These are phyloP conservation scores for Annulohypoxylon moriforme DNA, from an alignment of 495 filamentous ascomycete species.

Conservation along the genomic window DNA sequence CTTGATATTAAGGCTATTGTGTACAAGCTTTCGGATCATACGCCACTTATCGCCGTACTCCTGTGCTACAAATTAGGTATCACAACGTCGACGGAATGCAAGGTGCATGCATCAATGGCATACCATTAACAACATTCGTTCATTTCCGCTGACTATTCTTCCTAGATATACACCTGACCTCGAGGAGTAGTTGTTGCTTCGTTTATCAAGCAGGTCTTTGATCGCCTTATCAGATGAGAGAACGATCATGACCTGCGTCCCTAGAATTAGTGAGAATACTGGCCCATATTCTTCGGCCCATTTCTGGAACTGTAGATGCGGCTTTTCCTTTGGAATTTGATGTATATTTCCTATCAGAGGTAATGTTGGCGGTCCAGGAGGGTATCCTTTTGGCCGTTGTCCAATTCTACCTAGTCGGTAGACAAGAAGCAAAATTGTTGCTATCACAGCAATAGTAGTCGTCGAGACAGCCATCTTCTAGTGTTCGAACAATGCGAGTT, in stretches of 20 bases:
- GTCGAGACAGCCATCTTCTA: slow-evolving; percentile 19
- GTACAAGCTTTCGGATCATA: slow-evolving; percentile 55
- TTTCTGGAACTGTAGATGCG: slow-evolving; percentile 40
- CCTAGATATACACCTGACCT: slow-evolving; percentile 42
- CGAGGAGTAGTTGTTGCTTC: slow-evolving; percentile 47
- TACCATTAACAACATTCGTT: slow-evolving; percentile 59
- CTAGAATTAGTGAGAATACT: slow-evolving; percentile 46
- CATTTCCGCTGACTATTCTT: slow-evolving; percentile 24
- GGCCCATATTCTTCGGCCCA: slow-evolving; percentile 47
- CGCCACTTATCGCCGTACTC: slow-evolving; percentile 55
- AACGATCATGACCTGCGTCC: slow-evolving; percentile 46
- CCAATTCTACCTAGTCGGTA: slow-evolving; percentile 40
- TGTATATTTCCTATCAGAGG: slow-evolving; percentile 47
- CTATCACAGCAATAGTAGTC: background rate
- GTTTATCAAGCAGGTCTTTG: slow-evolving; percentile 48
- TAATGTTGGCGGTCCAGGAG: slow-evolving; percentile 46
- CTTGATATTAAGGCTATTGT: slow-evolving; percentile 39
- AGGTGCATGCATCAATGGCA: slow-evolving; percentile 29
- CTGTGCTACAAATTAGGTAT: slow-evolving; percentile 24
- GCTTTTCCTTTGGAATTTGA: slow-evolving; percentile 39
- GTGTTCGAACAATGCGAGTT: background rate
- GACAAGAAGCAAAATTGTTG: slow-evolving; percentile 19
- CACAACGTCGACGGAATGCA: background rate
- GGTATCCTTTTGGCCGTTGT: slow-evolving; percentile 37
- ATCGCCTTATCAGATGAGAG: slow-evolving; percentile 48